Evolutionary conservation across 2,329 filamentous ascomycete genomes (phyloP).

Genomic region (Mollisia scopiformis): DNA sequence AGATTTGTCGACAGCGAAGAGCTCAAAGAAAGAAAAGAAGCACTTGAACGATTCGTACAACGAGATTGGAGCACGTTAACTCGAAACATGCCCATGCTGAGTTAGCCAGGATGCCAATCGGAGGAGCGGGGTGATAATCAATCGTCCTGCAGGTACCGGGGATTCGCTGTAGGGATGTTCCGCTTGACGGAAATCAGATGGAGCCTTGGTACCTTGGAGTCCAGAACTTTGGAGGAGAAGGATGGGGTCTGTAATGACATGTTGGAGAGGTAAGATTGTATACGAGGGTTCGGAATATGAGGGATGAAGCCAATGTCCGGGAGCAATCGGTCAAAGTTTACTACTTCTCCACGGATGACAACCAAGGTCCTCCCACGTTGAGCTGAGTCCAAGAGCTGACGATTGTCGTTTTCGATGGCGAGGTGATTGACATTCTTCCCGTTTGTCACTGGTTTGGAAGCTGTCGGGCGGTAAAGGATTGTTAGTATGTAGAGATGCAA

Average conservation of each 20-base stretch:
- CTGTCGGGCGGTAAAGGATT: background rate
- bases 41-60: background rate
- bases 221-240: background rate
- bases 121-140: slow-evolving; percentile 4
- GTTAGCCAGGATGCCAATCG: background rate
- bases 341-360: background rate
- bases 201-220: background rate
- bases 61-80: slow-evolving; percentile 1
- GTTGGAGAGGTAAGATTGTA: background rate
- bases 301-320: background rate
- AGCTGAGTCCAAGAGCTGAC: background rate
- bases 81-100: slow-evolving; percentile 10
- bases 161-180: background rate
- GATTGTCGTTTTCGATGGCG: background rate
- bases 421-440: background rate
- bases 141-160: slow-evolving; percentile 6
- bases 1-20: too few relatives aligned
- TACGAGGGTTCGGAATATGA: background rate
- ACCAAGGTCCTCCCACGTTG: background rate
- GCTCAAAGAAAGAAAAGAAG: background rate
- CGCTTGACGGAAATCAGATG: slow-evolving; percentile 8
- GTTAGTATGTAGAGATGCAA: slow-evolving; percentile 5
- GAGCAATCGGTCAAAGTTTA: background rate
- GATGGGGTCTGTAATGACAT: background rate
- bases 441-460: background rate